Conservation (phyloP, 805 yeast species). For the Sungouiozyma intestinalis region DNA sequence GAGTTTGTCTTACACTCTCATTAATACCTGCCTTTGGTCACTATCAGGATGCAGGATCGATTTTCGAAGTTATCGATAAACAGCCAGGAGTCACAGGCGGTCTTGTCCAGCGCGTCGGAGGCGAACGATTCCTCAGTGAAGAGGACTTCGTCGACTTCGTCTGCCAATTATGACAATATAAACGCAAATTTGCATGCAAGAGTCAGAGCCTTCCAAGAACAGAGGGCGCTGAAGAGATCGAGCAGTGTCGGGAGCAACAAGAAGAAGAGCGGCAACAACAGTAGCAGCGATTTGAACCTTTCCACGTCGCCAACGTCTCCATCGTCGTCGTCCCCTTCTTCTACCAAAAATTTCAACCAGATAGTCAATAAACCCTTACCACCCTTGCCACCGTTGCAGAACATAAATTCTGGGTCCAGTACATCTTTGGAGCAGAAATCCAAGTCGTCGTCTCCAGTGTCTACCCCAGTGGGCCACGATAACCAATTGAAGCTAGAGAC, state of each 20-base stretch:
- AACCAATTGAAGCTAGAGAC: background rate
- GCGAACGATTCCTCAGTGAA: slow-evolving; percentile 1
- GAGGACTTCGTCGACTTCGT: slow-evolving; percentile 20
- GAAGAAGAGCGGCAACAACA: slow-evolving; percentile 4
- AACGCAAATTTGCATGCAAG: slow-evolving; percentile 80
- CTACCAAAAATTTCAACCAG: slow-evolving; percentile 17
- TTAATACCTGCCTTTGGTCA: no score
- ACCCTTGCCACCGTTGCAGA: slow-evolving; percentile 28
- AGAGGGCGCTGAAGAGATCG: slow-evolving; percentile 43
- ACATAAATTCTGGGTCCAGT: background rate
- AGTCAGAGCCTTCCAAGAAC: slow-evolving; percentile 76
- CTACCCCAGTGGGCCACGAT: background rate
- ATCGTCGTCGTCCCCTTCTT: background rate
- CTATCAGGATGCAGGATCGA: slow-evolving; percentile 5
- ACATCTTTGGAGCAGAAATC: background rate
- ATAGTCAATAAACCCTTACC: slow-evolving; percentile 33
- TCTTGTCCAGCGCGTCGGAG: background rate
- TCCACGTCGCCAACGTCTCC: background rate
- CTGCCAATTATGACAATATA: slow-evolving; percentile 29
- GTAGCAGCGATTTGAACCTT: background rate
- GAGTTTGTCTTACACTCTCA: background rate
- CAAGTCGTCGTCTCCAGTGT: slow-evolving; percentile 2
- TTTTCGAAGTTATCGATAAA: slow-evolving; percentile 12
- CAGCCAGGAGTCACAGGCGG: background rate
- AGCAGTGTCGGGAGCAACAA: slow-evolving; percentile 23